Evolutionary conservation across 2,329 filamentous ascomycete species (phyloP).

Genomic region (Diplocarpon rosae): DNA sequence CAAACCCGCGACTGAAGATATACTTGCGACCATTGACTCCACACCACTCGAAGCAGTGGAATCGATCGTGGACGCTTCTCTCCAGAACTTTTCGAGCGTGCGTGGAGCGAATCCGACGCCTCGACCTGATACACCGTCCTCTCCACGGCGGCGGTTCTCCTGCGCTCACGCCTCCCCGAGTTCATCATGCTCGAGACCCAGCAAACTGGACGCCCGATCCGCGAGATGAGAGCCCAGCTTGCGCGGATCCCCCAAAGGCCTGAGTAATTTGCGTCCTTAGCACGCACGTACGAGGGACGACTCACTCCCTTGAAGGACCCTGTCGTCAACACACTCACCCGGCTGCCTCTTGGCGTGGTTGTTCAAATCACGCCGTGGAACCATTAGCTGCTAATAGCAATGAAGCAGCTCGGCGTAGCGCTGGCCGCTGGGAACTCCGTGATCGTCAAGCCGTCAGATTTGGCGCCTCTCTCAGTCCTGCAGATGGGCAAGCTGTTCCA

Average conservation of each 20-base stretch:
- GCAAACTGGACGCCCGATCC: slow-evolving; percentile 57
- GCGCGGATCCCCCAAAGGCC: slow-evolving; percentile 58
- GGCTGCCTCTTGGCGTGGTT: slow-evolving; percentile 46
- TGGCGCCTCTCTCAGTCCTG: slow-evolving; percentile 33
- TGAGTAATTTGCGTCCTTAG: slow-evolving; percentile 56
- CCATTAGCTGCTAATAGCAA: slow-evolving; percentile 45
- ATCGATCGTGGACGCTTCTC: slow-evolving; percentile 11
- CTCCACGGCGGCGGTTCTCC: slow-evolving; percentile 44
- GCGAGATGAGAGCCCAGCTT: slow-evolving; percentile 61
- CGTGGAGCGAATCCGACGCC: slow-evolving; percentile 14
- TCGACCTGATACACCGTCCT: slow-evolving; percentile 46
- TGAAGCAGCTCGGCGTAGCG: slow-evolving; percentile 33
- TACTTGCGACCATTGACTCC: slow-evolving; percentile 15
- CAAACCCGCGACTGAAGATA: slow-evolving; percentile 15
- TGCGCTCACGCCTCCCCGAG: slow-evolving; percentile 39
- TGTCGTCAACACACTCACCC: slow-evolving; percentile 44
- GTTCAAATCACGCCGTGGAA: slow-evolving; percentile 48
- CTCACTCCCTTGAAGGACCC: slow-evolving; percentile 54
- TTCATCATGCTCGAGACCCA: slow-evolving; percentile 53
- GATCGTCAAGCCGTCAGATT: slow-evolving; percentile 31
- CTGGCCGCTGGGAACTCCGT: slow-evolving; percentile 29
- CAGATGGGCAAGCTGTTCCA: slow-evolving; percentile 31
- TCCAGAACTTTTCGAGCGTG: slow-evolving; percentile 12
- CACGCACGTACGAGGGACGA: slow-evolving; percentile 55
- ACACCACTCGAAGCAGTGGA: slow-evolving; percentile 9